Percentiles rank a stretch among this genome's conserved stretches.
These are phyloP conservation scores for Pichia kudriavzevii DNA, from an alignment of 1,139 yeast genomes.

Conservation along the genomic window DNA sequence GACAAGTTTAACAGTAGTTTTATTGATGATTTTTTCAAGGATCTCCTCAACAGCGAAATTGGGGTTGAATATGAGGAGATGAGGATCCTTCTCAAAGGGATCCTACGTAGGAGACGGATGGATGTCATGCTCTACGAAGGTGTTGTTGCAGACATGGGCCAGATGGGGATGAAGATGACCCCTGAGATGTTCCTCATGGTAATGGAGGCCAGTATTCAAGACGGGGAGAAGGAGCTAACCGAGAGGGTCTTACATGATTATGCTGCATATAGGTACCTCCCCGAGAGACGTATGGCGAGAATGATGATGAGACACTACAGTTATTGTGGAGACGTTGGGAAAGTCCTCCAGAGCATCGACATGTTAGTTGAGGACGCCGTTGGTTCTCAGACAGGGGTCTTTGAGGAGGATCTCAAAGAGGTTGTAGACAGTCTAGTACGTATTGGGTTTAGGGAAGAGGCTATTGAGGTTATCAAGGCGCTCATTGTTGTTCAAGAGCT, in stretches of 20 bases:
- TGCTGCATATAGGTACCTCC: too few relatives aligned
- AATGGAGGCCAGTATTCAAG: too few relatives aligned
- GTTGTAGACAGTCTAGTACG: too few relatives aligned
- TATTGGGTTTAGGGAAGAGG: constrained; percentile 14
- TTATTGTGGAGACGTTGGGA: too few relatives aligned
- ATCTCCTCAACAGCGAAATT: constrained; percentile 5
- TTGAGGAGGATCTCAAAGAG: too few relatives aligned
- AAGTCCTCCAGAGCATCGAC: too few relatives aligned
- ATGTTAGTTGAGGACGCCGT: too few relatives aligned
- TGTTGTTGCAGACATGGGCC: constrained; percentile 10
- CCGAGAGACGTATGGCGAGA: too few relatives aligned
- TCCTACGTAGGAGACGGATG: constrained; percentile 10
- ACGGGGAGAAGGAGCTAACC: too few relatives aligned
- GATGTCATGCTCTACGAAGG: constrained; percentile 10
- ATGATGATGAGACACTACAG: too few relatives aligned
- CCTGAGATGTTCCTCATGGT: background rate
- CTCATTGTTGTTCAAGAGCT: constrained; percentile 10
- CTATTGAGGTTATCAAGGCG: constrained; percentile 19
- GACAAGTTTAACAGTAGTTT: constrained; percentile 1
- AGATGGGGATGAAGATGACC: background rate
- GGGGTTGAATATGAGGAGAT: constrained; percentile 8
- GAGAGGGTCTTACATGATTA: too few relatives aligned
- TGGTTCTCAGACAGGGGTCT: too few relatives aligned
- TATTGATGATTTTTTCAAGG: constrained; percentile 8
- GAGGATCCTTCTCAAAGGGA: constrained; percentile 3